Conservation (phyloP, 805 yeast genomes). For the Isabelozyma rhagii region DNA sequence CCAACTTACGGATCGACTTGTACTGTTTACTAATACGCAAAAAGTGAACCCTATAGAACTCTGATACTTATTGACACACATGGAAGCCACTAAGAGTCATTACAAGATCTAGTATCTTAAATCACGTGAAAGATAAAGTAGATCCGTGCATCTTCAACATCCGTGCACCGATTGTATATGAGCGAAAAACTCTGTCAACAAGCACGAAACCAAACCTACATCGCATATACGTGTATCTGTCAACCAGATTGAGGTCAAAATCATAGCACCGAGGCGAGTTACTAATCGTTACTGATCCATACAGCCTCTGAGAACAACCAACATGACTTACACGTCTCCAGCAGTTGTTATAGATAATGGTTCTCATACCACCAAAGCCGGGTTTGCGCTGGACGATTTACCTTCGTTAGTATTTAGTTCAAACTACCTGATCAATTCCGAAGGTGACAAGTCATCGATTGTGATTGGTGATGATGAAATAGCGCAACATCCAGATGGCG, state of each 20-base stretch:
- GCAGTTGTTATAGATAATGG: constrained; percentile 73
- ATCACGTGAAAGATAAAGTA: too few relatives aligned
- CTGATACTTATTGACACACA: too few relatives aligned
- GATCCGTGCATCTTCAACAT: too few relatives aligned
- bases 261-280: not conserved
- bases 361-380: constrained; percentile 62
- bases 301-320: not conserved
- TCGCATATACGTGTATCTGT: not conserved
- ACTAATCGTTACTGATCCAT: not conserved
- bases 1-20: too few relatives aligned
- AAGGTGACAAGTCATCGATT: constrained; percentile 19
- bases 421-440: constrained; percentile 42
- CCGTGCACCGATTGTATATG: too few relatives aligned
- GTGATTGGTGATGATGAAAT: constrained; percentile 48
- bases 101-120: too few relatives aligned
- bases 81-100: too few relatives aligned
- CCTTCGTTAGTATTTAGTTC: constrained; percentile 61
- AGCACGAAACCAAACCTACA: not conserved
- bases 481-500: constrained; percentile 40
- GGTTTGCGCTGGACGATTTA: constrained; percentile 60
- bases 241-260: not conserved
- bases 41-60: too few relatives aligned
- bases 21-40: too few relatives aligned
- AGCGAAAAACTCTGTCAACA: not conserved
- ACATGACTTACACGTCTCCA: constrained; percentile 33